Base-by-base conservation (phyloP, 2,329 filamentous ascomycete species). In the Neonectria neomacrospora region DNA sequence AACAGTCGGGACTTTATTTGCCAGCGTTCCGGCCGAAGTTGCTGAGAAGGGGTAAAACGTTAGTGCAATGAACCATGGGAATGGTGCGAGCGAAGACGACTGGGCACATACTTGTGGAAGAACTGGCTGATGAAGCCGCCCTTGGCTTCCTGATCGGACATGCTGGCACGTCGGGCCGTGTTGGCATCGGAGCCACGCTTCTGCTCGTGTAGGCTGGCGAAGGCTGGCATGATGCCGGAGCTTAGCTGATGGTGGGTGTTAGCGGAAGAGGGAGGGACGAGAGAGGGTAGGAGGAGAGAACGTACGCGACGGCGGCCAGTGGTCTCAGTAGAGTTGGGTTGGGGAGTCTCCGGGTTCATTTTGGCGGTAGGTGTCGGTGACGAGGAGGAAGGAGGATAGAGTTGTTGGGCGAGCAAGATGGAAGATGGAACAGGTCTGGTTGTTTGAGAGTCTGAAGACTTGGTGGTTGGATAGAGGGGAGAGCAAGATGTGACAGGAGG, bases 101-200 rank as follows among this genome's bases (percentile, higher is more conserved):
- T 14, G 37, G 8, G 50, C 12, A 72, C 83, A 56, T 75, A 88
- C 86, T 82, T 86, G 68, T 86, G 81, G 83, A 87, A 88, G 78
- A 87, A 81, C 65, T 82, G 79, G 57, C 83, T 83, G 54, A 88
- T 77, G 65, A 88, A 76, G 42, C 85, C 85, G 1, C 80, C 72
- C 53, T 79, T 75, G 14, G 79, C 79, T 62, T 81, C 80, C 72
- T 88, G 86, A 61, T 88, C 86, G 30, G 79, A 80, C 68, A 88
- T 77, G 71, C 85, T 87, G 71, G 84, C 81, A 6, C 86, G 84
- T 14, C 86, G 82, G n/a, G 82, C 81, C 2, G 61, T 68, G 23
- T 82, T 80, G 61, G 82, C 79, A 50, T 77, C 77, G 20, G 76
- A 75, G 56, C 81, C 73, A 54, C 84, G 82, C 76, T 86, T 87